Evolutionary conservation across 2,329 filamentous ascomycete genomes (phyloP), one percentile per base, ranked within the genome.

Genomic region (Sporothrix phasma): DNA sequence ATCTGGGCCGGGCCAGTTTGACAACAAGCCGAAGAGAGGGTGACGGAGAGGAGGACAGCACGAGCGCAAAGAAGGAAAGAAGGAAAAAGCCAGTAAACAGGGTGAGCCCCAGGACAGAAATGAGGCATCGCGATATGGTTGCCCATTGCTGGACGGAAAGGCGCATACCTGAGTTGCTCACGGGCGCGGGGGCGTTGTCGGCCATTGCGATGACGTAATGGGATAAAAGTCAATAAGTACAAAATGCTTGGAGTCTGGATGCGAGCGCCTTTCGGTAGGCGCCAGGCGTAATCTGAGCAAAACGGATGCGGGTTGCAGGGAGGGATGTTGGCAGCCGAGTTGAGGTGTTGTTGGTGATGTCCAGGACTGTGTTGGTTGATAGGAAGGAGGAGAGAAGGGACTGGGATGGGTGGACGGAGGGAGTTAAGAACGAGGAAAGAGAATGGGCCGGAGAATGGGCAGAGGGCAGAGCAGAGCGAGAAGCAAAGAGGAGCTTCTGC

Each of bases 181-280:
- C 61, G 45, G 66, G 58, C 31, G 63, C 41, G 45, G 61, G 13
- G 22, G 61, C n/a, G 45, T 37, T 15, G n/a, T 66, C 65, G 60
- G 64, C 59, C 66, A 67, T 68, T 64, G 53, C 65, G 53, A 67
- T 69, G 67, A 68, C 66, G 67, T 69, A 68, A 67, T 66, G 62
- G 49, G 39, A 8, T 15, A 31, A 19, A 37, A 37, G 47, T 10
- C 24, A 56, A 13, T n/a, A 22, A 8, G 24, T 5, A 34, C 39
- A 7, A 29, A 37, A 58, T 29, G 22, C 34, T 43, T 37, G 22
- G 29, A 43, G 22, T 22, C 41, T 37, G 22, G 29, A 43, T 43
- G 37, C 34, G 54, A 58, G 37, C 34, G 37, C 22, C 19, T 17
- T 39, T 10, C n/a, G n/a, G n/a, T 3, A 39, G 26, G 39, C 51